Evolutionary conservation across 352 stramenopile genomes (phyloP).

Genomic region (Pythium guiyangense): DNA sequence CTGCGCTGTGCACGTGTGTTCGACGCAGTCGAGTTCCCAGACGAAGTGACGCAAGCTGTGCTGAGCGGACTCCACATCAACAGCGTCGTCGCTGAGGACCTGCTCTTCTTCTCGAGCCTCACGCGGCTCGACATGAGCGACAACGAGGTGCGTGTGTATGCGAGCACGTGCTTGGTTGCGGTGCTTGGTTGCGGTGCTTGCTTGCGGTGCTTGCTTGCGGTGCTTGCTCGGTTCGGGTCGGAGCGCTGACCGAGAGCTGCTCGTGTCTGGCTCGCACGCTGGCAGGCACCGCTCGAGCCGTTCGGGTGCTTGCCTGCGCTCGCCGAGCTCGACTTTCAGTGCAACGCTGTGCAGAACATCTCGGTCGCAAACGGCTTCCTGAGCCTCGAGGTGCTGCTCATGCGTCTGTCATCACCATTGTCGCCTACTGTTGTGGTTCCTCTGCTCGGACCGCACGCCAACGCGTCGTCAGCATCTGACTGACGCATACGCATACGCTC

Average conservation of each 20-base stretch:
- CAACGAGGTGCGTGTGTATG: constrained; percentile 44
- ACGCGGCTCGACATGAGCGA: constrained; percentile 75
- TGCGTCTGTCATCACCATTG: neutral
- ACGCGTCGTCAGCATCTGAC: too few relatives aligned
- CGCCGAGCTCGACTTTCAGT: constrained; percentile 74
- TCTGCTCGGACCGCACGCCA: neutral
- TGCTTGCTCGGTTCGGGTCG: neutral
- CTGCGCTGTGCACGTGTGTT: neutral
- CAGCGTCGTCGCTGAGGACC: constrained; percentile 58
- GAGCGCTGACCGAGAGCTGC: neutral
- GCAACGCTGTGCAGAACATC: constrained; percentile 59
- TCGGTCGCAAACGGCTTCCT: constrained; percentile 49
- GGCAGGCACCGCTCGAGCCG: constrained; percentile 49
- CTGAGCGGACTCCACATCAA: constrained; percentile 59
- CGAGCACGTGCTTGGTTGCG: too few relatives aligned
- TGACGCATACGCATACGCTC: neutral
- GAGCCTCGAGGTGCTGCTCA: constrained; percentile 40
- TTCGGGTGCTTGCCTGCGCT: constrained; percentile 64
- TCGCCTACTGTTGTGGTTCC: neutral
- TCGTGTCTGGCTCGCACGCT: neutral
- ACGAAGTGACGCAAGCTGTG: constrained; percentile 62
- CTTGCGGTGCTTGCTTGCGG: neutral
- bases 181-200: neutral
- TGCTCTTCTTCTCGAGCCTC: constrained; percentile 79
- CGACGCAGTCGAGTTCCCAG: constrained; percentile 66